Base-by-base conservation (phyloP, 352 stramenopile species). In the Phytophthora multivora region DNA sequence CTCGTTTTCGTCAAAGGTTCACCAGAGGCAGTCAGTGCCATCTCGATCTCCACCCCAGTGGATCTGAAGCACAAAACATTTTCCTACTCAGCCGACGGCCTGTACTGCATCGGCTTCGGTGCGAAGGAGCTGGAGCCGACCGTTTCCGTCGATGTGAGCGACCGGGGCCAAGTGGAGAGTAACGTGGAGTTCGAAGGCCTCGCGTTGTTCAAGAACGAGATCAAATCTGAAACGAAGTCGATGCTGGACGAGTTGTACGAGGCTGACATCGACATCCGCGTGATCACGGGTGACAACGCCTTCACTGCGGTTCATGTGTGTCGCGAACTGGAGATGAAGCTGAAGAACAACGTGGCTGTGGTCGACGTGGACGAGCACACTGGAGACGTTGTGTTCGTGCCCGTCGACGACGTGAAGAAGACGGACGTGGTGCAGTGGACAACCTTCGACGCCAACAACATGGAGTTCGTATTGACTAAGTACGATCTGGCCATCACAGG, bases 281-380 rank as follows among this genome's bases (percentile, higher is more conserved):
- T 96, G 56, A 89, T 97, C 43, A 96, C 90, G 2, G 88, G 86
- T 2, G 88, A 96, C 62, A 88, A 88, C 45, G 75, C 75, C 5
- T 35, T 88, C 9, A 86, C 72, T 3, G 81, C 63, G 0, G 66
- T 84, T 9, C 71, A 89, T 53, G 73, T 83, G 15, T 71, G 60
- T 10, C 62, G 64, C 0, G 51, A 80, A 39, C 39, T 83, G 15
- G 63, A 69, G 49, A 79, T 88, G 73, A 52, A 51, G 51, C 51
- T 79, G 28, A 79, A 76, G 51, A 59, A 41, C 36, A 71, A 70
- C 15, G 65, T 80, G n/a, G 73, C 64, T n/a, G 66, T 84, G 18
- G 65, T 83, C 13, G 69, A 81, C 21, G 48, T 80, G 9, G 65
- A 75, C 43, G 64, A 75, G 0, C 28, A 25, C 12, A 66, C 53